Percentiles rank a stretch among this genome's conserved stretches.
Conservation (phyloP, 345 rosid species). For the Cardamine chenopodiifolia region DNA sequence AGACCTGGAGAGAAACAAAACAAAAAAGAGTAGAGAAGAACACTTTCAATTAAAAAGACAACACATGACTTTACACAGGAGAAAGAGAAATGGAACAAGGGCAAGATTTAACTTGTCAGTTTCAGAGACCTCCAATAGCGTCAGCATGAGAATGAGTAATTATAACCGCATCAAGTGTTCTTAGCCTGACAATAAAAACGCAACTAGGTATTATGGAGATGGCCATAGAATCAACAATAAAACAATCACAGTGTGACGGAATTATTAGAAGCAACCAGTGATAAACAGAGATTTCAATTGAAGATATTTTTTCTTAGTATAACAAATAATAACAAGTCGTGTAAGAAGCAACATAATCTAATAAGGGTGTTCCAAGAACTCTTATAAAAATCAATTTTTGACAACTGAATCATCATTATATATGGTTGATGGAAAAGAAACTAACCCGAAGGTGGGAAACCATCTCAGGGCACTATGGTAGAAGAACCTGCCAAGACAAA, state of each 20-base stretch:
- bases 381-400: background rate
- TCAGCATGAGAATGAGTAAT: conserved; percentile 99
- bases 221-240: conserved; percentile 22
- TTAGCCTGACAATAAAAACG: conserved; percentile 74
- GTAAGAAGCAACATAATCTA: conserved; percentile 8
- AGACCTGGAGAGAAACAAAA: conserved; percentile 55
- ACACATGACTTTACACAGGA: conserved; percentile 10
- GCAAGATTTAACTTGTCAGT: conserved; percentile 45
- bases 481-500: conserved; percentile 68
- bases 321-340: background rate
- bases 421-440: conserved; percentile 11
- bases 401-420: background rate
- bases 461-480: conserved; percentile 89
- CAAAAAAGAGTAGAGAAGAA: conserved; percentile 19
- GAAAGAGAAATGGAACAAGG: conserved; percentile 21
- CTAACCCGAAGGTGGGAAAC: conserved; percentile 88
- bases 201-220: conserved; percentile 52
- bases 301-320: background rate
- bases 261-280: background rate
- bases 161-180: conserved; percentile 96
- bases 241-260: background rate
- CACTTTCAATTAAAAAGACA: conserved; percentile 23
- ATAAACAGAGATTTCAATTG: background rate
- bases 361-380: background rate
- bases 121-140: conserved; percentile 96